Evolutionary conservation across 129 eudicot species (phyloP), one percentile per base, ranked within the genome.

Genomic region (Flaveria brownii): DNA sequence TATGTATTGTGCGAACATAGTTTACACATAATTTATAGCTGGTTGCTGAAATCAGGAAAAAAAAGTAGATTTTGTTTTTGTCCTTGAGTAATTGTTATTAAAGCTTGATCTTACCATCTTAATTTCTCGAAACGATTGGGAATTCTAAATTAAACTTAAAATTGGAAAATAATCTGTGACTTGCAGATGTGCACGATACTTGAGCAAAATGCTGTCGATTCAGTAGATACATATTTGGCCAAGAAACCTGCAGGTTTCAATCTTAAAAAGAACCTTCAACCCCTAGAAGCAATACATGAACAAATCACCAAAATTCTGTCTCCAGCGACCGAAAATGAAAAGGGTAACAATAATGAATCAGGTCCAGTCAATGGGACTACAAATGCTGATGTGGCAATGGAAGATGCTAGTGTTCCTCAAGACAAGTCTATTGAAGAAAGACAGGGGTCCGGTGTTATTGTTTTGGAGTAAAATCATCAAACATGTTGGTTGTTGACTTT

Each of bases 141-240:
- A 36, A 5, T 36, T 36, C 1, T 36, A 36, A 36, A 5, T 36
- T 36, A 5, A 36, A 36, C 6, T 45, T 50, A 14, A 13, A 14
- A 17, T 13, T 50, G 55, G n/a, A 50, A 50, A 13, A 13, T 13
- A 36, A 65, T 6, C 2, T 50, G 52, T 50, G 57, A 23, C 68
- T 43, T 71, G 22, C 84, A 94, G 98, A 89, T 91, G 86, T 83
- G 87, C 83, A 84, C 74, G 75, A 70, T 86, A 55, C 47, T 91
- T n/a, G 82, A 56, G 25, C 91, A 84, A 26, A 87, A 76, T 43
- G 82, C 81, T 11, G 77, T 62, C 1, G 93, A 82, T 43, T 65
- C 84, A 4, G 86, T 77, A 5, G 86, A 80, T 72, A 76, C 90
- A 30, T 79, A 77, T 68, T 1, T 81, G 66, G 72, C 87, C 17